Percentiles rank a stretch among this genome's conserved stretches.
Conservation (phyloP, 2,329 filamentous ascomycete species). For the Akanthomyces dipterigenus region DNA sequence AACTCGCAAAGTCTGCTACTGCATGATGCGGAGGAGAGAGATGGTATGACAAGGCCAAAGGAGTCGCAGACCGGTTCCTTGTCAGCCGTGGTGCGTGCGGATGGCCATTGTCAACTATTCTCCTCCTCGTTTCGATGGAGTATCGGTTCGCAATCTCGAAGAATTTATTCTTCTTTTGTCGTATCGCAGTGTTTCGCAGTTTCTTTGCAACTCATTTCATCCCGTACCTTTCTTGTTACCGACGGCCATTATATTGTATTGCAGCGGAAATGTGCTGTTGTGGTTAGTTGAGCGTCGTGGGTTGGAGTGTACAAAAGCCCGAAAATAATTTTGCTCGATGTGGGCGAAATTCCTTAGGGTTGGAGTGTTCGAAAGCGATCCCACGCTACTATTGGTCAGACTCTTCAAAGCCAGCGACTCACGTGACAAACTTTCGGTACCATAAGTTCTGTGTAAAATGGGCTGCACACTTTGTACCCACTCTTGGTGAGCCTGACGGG, state of each 20-base stretch:
- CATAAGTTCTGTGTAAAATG: background rate
- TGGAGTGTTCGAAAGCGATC: slow-evolving; percentile 7
- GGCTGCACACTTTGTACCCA: background rate
- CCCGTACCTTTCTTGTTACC: slow-evolving; percentile 42
- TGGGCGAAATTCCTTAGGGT: slow-evolving; percentile 22
- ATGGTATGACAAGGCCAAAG: background rate
- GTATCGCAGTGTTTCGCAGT: slow-evolving; percentile 2
- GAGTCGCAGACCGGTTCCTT: background rate
- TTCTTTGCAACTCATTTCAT: slow-evolving; percentile 20
- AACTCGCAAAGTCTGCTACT: slow-evolving; percentile 74
- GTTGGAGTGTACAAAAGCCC: slow-evolving; percentile 11
- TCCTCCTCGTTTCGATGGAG: slow-evolving; percentile 4
- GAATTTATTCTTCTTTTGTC: slow-evolving; percentile 6
- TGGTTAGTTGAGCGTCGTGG: slow-evolving; percentile 18
- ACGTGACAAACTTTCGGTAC: slow-evolving; percentile 14
- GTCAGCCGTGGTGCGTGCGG: background rate
- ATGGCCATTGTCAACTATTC: background rate
- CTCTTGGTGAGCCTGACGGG: background rate
- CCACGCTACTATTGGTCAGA: slow-evolving; percentile 7
- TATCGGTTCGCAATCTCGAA: background rate
- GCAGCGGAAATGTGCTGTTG: slow-evolving; percentile 20
- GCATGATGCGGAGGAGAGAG: slow-evolving; percentile 42
- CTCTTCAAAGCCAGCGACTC: background rate
- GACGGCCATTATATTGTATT: slow-evolving; percentile 27
- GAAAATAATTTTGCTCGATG: slow-evolving; percentile 15